These are phyloP conservation scores for Inonotus obliquus DNA, from an alignment of 1,284 basidiomycete species.

Conservation along the genomic window DNA sequence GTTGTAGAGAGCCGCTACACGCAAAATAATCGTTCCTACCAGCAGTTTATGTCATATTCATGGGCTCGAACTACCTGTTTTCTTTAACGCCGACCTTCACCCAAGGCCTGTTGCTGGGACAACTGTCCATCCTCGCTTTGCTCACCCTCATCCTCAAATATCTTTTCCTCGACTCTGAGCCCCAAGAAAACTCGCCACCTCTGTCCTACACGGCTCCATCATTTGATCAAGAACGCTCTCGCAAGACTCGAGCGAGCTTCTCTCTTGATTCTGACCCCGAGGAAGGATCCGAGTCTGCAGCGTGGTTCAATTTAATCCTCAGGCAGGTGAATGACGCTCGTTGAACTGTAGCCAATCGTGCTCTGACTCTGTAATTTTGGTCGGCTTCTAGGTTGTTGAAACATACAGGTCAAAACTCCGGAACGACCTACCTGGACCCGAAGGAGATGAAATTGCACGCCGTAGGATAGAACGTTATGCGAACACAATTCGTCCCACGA, in stretches of 20 bases:
- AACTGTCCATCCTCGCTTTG: conserved; percentile 69
- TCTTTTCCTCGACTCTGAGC: conserved; percentile 67
- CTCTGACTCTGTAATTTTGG: conserved; percentile 1
- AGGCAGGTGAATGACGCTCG: conserved; percentile 46
- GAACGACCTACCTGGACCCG: conserved; percentile 51
- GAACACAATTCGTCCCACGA: conserved; percentile 62
- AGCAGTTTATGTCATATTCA: conserved; percentile 24
- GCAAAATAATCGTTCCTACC: not conserved
- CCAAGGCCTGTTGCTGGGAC: conserved; percentile 75
- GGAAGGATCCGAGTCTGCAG: conserved; percentile 50
- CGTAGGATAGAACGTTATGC: conserved; percentile 64
- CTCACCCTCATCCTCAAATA: conserved; percentile 72
- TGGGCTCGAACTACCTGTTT: conserved; percentile 62
- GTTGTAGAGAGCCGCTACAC: not conserved
- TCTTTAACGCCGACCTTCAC: conserved; percentile 79
- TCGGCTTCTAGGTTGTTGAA: conserved; percentile 48
- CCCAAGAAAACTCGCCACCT: conserved; percentile 36
- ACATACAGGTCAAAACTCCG: conserved; percentile 70
- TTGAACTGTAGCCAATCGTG: not conserved
- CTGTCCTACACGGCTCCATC: conserved; percentile 21
- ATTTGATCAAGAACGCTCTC: conserved; percentile 2
- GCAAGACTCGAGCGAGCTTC: conserved; percentile 23
- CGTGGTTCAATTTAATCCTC: conserved; percentile 72
- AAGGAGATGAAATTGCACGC: conserved; percentile 70
- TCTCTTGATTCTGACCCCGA: conserved; percentile 18